Base-by-base conservation (phyloP, 371 early-diverging fungal genomes). In the Mucor ambiguus region DNA sequence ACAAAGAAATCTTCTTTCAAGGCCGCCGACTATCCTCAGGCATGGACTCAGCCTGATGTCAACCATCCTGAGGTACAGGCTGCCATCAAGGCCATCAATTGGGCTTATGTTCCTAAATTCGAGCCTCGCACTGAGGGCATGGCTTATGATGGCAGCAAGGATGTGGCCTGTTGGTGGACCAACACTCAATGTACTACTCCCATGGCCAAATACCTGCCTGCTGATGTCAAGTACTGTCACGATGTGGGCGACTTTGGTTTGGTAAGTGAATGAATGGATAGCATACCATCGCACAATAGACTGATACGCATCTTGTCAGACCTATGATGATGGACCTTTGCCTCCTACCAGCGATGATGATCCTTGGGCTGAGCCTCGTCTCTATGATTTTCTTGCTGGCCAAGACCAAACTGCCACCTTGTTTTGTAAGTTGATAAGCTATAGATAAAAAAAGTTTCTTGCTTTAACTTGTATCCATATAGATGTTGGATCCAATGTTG, bases 401-500 rank as follows among this genome's bases (percentile, higher is more conserved):
- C 37, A 28, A 22, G 41, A 67, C 2, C 74, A 74, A 62, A 67
- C 59, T 8, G 70, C 74, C 16, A 74, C 74, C 18, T 67, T 74
- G 46, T 74, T 74, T 35, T 68, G 72, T 72, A 61, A 72, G 65
- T 71, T 0, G 12, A 11, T 4, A 41, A 2, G 18, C 41, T 41
- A 5, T 46, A 8, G 20, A 26, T 2, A 26, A 18, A 37, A 56
- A 28, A 37, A 7, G 4, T 6, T 30, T 4, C 4, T 30, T 4
- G 33, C 26, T 4, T 9, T 58, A 8, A 35, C 32, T 29, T 12
- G 37, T 35, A 37, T 22, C n/a, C 0, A n/a, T 61, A 30, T 37
- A 80, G 81, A 77, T 66, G 77, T 82, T 22, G 83, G 83, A 7
- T 77, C 80, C 41, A 80, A 82, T 48, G 79, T 82, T 2, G 68